Evolutionary conservation across 164 flowering plant species (phyloP).

Genomic region (Macadamia integrifolia): DNA sequence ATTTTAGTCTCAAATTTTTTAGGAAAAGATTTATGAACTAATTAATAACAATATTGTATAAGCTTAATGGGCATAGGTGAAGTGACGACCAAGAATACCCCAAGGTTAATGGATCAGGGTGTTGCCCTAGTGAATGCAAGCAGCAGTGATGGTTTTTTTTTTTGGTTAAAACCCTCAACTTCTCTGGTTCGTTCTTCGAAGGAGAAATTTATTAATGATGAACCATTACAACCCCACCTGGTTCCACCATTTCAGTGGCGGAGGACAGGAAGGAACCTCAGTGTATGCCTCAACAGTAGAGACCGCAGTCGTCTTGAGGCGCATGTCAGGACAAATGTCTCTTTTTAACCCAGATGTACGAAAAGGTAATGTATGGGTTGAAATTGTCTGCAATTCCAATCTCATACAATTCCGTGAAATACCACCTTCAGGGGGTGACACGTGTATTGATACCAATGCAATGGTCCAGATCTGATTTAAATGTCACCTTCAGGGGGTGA

Average conservation of each 20-base stretch:
- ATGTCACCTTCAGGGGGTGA: too few species aligned
- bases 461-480: too few species aligned
- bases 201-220: conserved; percentile 54
- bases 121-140: conserved; percentile 12
- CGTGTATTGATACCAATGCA: too few species aligned
- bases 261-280: conserved; percentile 79
- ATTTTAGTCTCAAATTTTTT: too few species aligned
- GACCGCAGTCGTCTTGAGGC: conserved; percentile 77
- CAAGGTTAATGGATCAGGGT: neutral
- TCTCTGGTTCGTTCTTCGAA: conserved; percentile 16
- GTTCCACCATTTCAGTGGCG: conserved; percentile 30
- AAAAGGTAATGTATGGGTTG: conserved; percentile 52
- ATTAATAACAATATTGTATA: too few species aligned
- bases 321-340: conserved; percentile 84
- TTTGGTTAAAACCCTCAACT: conserved; percentile 45
- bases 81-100: too few species aligned
- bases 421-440: too few species aligned
- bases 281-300: conserved; percentile 88
- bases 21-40: too few species aligned
- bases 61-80: too few species aligned
- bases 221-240: conserved; percentile 24
- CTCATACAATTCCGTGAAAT: too few species aligned
- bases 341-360: conserved; percentile 76
- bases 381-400: too few species aligned
- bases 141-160: conserved; percentile 3